These are phyloP conservation scores for Dryas octopetala DNA, from an alignment of 306 rosid species.

Conservation along the genomic window DNA sequence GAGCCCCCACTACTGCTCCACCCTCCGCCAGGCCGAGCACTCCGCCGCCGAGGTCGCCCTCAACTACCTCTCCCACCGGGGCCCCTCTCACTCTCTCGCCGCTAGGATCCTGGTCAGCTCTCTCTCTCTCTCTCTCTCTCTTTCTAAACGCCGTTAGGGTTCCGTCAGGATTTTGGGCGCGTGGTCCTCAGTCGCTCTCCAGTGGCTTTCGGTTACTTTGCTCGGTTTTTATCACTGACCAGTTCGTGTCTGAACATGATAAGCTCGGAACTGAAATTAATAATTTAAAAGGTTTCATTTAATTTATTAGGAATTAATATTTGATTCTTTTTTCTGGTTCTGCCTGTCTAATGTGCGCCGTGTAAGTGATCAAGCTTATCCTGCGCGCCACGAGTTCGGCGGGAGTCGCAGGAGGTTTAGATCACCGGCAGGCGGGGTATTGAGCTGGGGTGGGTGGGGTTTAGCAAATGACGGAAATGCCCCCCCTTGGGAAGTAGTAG, in stretches of 20 bases:
- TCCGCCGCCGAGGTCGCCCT: constrained; percentile 99
- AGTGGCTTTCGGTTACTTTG: neutral
- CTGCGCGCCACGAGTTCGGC: neutral
- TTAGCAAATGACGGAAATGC: constrained; percentile 42
- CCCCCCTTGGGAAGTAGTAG: constrained; percentile 22
- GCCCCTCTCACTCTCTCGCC: constrained; percentile 91
- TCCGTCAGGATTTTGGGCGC: constrained; percentile 21
- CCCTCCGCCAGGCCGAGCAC: constrained; percentile 98
- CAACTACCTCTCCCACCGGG: constrained; percentile 79
- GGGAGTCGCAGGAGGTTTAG: constrained; percentile 10
- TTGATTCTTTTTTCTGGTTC: neutral
- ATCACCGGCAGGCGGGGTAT: constrained; percentile 16
- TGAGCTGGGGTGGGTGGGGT: neutral
- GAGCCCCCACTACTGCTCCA: constrained; percentile 79
- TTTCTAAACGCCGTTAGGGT: constrained; percentile 22
- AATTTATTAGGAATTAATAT: neutral
- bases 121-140: neutral
- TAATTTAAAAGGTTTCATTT: neutral
- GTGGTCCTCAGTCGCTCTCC: constrained; percentile 1
- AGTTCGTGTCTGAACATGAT: constrained; percentile 6
- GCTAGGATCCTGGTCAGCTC: constrained; percentile 80
- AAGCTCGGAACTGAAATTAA: neutral
- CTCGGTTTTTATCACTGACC: constrained; percentile 19
- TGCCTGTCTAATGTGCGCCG: constrained; percentile 31
- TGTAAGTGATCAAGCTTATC: neutral